Evolutionary conservation across 176 grass and related monocot genomes (phyloP).

Genomic region (Carex kokanica): DNA sequence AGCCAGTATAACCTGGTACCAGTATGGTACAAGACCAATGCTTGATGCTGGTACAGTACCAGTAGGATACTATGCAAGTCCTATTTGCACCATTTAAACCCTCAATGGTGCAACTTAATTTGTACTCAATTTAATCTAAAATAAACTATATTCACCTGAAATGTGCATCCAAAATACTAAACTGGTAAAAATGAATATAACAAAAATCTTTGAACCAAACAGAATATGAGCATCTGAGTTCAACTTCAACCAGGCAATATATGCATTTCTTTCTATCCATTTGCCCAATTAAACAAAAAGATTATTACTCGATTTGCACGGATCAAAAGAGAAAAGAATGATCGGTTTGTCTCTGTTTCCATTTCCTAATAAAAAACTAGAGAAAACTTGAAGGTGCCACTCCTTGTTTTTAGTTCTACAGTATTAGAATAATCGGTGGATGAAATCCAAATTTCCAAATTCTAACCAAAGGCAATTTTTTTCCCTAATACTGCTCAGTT

Average conservation of each 20-base stretch:
- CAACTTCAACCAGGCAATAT: background rate
- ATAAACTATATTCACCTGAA: background rate
- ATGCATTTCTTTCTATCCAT: background rate
- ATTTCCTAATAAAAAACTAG: background rate
- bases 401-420: background rate
- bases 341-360: background rate
- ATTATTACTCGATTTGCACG: background rate
- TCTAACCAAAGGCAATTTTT: background rate
- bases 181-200: background rate
- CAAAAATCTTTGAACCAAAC: background rate
- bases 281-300: background rate
- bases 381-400: background rate
- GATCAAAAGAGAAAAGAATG: background rate
- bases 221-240: background rate
- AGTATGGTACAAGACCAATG: background rate
- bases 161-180: background rate
- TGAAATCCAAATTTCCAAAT: background rate
- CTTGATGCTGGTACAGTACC: background rate
- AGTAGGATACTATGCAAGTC: background rate
- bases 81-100: background rate
- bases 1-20: background rate
- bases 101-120: background rate
- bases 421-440: background rate
- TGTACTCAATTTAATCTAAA: background rate
- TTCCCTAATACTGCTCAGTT: background rate